Base-by-base conservation (phyloP, 495 filamentous ascomycete genomes). In the Penicillium steckii region DNA sequence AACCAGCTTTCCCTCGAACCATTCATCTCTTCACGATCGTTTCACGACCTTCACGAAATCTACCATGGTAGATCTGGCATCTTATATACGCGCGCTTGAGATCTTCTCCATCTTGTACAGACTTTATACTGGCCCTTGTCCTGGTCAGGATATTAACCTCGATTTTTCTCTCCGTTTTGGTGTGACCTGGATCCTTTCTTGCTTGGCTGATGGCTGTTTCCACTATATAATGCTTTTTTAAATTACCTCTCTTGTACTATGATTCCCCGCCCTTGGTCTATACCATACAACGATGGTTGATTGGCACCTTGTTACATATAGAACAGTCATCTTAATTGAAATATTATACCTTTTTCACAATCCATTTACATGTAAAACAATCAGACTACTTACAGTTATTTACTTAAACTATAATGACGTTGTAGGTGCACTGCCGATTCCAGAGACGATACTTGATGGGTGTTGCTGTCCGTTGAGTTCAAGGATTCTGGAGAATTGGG, bases 381-480 rank as follows among this genome's bases (percentile, higher is more conserved):
- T n/a, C n/a, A n/a, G n/a, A n/a, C n/a, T n/a, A n/a, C n/a, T n/a
- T n/a, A n/a, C n/a, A n/a, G n/a, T n/a, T n/a, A n/a, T n/a, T n/a
- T n/a, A n/a, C n/a, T n/a, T n/a, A n/a, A n/a, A n/a, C n/a, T n/a
- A n/a, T n/a, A n/a, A n/a, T n/a, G 42, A 25, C 17, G 57, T 48
- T 21, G 23, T 27, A 2, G 45, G 46, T 15, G 58, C 38, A 0
- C 61, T 68, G 48, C 80, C 80, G 50, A 84, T 68, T 17, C 76
- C 75, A 45, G 65, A 76, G 46, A 84, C 45, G 48, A 84, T 57
- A 33, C 53, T 62, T 51, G 60, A 48, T 2, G 33, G 15, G 4
- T 2, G n/a, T 37, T n/a, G 33, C 33, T n/a, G 12, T 15, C n/a
- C 18, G 29, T 32, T 9, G 43, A 8, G 38, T 55, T 44, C 27